Evolutionary conservation across 495 filamentous ascomycete species (phyloP), one percentile per base, ranked within the genome.

Genomic region (Penicillium psychrofluorescens): DNA sequence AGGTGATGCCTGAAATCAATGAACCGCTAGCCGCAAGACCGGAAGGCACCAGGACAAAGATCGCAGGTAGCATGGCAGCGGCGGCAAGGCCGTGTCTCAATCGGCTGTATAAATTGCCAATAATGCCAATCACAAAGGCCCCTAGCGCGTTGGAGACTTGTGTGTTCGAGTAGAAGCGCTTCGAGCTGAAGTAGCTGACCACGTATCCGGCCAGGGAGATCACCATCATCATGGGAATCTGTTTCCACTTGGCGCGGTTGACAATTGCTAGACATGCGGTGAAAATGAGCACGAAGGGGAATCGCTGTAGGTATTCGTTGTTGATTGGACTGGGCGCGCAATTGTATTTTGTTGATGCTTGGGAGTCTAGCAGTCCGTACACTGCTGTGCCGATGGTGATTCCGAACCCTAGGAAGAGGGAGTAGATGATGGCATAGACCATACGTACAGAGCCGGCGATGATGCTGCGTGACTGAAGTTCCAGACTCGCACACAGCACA

Each of bases 401-500:
- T 7, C 91, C 92, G 54, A 91, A 96, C n/a, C 91, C 91, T 7
- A 97, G 82, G 63, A 96, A 95, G 2, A 96, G 73, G 1, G 90
- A 91, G 63, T 96, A 96, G 29, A 96, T 91, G 43, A 96, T 85
- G 7, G 91, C 88, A 50, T 96, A 95, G 6, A 97, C 88, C 84
- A 96, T 90, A 37, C 91, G 86, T 9, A 95, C 86, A 6, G 87
- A 90, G 2, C 91, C 91, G 12, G 91, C 88, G 6, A 96, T 84
- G 38, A 97, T 83, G 46, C 82, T 84, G 41, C 79, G 76, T 8
- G 85, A 91, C 60, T 96, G 91, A 0, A 97, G 78, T 61, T 97
- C 91, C 28, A 97, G 75, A 37, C 80, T 84, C 7, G 83, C 86
- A 60, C 85, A 90, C 38, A 95, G 67, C 10, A 94, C 85, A 29